Evolutionary conservation across 179 eudicot species (phyloP).

Genomic region (Beta lomatogona): DNA sequence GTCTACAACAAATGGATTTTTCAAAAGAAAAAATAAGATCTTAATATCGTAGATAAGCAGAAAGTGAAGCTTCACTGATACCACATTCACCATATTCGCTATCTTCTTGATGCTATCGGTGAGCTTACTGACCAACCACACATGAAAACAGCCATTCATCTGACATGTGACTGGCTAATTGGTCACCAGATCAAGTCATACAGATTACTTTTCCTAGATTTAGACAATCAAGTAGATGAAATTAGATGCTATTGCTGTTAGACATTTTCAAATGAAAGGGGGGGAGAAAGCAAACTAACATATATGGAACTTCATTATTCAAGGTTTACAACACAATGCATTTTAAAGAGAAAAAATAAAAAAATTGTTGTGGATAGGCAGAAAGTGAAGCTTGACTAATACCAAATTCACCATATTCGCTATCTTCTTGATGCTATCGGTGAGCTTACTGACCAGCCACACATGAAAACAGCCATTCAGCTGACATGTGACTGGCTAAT

Average conservation of each 20-base stretch:
- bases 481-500: conserved; percentile 47
- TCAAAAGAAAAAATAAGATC: not conserved
- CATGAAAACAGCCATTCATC: conserved; percentile 23
- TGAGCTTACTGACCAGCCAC: conserved; percentile 44
- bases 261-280: not conserved
- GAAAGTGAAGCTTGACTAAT: conserved; percentile 12
- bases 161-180: conserved; percentile 46
- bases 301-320: too few relatives aligned
- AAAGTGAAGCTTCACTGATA: conserved; percentile 11
- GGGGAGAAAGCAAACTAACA: too few relatives aligned
- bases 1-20: not conserved
- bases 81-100: conserved; percentile 9
- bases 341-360: not conserved
- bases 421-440: conserved; percentile 24
- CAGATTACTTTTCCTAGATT: not conserved
- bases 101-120: conserved; percentile 24
- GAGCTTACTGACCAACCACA: conserved; percentile 43
- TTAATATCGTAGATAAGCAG: conserved; percentile 19
- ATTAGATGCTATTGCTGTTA: not conserved
- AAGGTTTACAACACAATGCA: not conserved
- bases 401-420: conserved; percentile 20
- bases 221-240: not conserved
- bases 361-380: conserved; percentile 20
- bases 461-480: conserved; percentile 25
- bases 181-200: conserved; percentile 11